Conservation (phyloP, 495 filamentous ascomycete genomes). For the Talaromyces proteolyticus region DNA sequence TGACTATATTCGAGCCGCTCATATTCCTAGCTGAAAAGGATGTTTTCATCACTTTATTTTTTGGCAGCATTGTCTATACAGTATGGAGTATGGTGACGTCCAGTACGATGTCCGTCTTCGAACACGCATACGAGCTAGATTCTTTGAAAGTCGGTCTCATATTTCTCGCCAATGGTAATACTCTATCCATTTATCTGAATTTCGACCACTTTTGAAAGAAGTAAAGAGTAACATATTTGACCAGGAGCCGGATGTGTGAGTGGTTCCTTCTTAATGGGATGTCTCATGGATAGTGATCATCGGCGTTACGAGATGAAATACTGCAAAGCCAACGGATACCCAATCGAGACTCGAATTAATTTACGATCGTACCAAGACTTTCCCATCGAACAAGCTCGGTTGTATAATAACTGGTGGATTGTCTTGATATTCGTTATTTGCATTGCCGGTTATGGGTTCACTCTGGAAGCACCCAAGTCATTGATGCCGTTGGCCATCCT, state of each 20-base stretch:
- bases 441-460: slow-evolving; percentile 25
- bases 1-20: slow-evolving; percentile 33
- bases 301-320: slow-evolving; percentile 29
- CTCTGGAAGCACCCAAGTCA: slow-evolving; percentile 24
- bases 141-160: slow-evolving; percentile 32
- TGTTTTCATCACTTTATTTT: slow-evolving; percentile 37
- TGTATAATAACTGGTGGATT: slow-evolving; percentile 41
- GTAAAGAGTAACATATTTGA: slow-evolving; percentile 1
- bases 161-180: slow-evolving; percentile 33
- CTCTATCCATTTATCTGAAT: background rate
- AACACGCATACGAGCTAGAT: slow-evolving; percentile 24
- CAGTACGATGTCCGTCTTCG: slow-evolving; percentile 35
- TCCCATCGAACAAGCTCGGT: slow-evolving; percentile 43
- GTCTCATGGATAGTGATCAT: slow-evolving; percentile 37
- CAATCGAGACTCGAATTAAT: slow-evolving; percentile 30
- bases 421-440: slow-evolving; percentile 25
- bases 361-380: slow-evolving; percentile 40
- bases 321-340: slow-evolving; percentile 29
- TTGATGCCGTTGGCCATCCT: slow-evolving; percentile 43
- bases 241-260: slow-evolving; percentile 29
- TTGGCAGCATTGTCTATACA: slow-evolving; percentile 39
- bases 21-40: slow-evolving; percentile 36
- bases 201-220: background rate
- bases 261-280: slow-evolving; percentile 28
- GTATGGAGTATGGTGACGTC: slow-evolving; percentile 49